These are phyloP conservation scores for Aspergillus glaucus DNA, from an alignment of 2,329 filamentous ascomycete species.

Conservation along the genomic window DNA sequence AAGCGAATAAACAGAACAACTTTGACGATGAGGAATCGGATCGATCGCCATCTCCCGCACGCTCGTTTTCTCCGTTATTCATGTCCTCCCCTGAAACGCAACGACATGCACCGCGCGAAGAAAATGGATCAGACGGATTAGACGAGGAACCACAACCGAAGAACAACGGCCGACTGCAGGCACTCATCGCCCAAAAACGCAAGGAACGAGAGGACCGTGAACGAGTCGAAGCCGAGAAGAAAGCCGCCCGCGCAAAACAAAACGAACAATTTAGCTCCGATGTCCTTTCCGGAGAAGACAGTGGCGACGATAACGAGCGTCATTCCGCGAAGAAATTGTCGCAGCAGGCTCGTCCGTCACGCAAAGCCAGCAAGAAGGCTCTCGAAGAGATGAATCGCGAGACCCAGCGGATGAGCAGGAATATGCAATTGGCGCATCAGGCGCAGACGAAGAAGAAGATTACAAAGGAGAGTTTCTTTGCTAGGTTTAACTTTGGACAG, in stretches of 20 bases:
- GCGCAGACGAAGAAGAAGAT: conserved; percentile 89
- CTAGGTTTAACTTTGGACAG: conserved; percentile 69
- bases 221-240: conserved; percentile 43
- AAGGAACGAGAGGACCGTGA: conserved; percentile 64
- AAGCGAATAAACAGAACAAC: conserved; percentile 17
- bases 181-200: conserved; percentile 66
- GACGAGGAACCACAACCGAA: conserved; percentile 22
- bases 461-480: conserved; percentile 73
- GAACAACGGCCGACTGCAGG: conserved; percentile 58
- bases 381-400: conserved; percentile 92
- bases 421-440: conserved; percentile 85
- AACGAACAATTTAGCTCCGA: conserved; percentile 31
- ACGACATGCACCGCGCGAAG: conserved; percentile 7
- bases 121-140: conserved; percentile 13
- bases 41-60: conserved; percentile 17
- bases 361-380: conserved; percentile 91
- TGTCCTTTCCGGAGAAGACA: conserved; percentile 46
- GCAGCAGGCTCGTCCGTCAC: conserved; percentile 59
- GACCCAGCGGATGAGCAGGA: conserved; percentile 82
- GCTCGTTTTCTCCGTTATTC: conserved; percentile 39
- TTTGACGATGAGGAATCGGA: conserved; percentile 23
- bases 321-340: conserved; percentile 62
- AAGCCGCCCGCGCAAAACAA: conserved; percentile 27
- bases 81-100: conserved; percentile 30
- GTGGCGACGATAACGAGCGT: conserved; percentile 52